Base-by-base conservation (phyloP, 805 yeast genomes). In the Teunomyces pallodes region DNA sequence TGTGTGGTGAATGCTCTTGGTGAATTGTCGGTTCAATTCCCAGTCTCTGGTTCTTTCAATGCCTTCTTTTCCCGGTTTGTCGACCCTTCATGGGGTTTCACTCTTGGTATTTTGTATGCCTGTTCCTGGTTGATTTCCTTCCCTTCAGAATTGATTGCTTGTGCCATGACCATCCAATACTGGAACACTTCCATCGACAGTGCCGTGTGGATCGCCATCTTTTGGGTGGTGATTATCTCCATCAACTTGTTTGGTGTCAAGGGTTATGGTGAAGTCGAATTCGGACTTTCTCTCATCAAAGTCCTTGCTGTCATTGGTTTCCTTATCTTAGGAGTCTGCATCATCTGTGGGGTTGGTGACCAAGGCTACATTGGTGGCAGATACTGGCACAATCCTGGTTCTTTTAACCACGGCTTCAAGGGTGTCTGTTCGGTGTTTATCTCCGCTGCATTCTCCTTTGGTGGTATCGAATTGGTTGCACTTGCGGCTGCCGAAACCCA, bases 391-490 rank as follows among this genome's bases (percentile, higher is more conserved):
- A 36, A 55, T 49, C 62, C 62, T 0, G 62, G 62, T 31, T 46
- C 60, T 5, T 58, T 58, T 47, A 50, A 53, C 47, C 51, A 56
- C 36, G 61, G 62, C 20, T 58, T 58, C 55, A 58, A 58, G 50
- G 62, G 62, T 20, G 55, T 58, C 1, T 58, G 62, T 43, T 48
- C 59, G 6, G 61, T 57, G 13, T 56, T 82, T 49, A 78, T 81
- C 33, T 75, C 77, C 13, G 79, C 84, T 12, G 82, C 84, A 6
- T 82, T 81, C 58, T 75, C 86, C 2, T 80, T 80, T 51, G 85
- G 85, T 58, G 84, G 83, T 61, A 74, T 81, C 41, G 86, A 82
- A 65, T 74, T 77, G 54, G 75, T 81, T 51, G 82, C 83, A 12
- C 64, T 81, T 49, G 81, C 82, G 30, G 84, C 86, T 13, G 81